These are phyloP conservation scores for Erythrophleum ivorense DNA, from an alignment of 331 rosid species.

Conservation along the genomic window DNA sequence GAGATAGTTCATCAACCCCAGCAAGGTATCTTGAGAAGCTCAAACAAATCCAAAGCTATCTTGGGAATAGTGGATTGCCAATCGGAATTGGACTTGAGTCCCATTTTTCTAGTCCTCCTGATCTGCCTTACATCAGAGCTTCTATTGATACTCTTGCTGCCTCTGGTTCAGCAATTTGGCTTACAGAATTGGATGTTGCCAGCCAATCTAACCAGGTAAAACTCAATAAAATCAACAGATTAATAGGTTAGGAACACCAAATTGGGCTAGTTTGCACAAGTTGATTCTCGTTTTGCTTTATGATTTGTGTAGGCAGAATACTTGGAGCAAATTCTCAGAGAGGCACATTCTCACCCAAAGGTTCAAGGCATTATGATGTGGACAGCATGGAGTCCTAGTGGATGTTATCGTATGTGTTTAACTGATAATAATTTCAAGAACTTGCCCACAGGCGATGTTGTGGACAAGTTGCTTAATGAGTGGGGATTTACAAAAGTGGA, in stretches of 20 bases:
- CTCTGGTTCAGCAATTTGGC: conserved; percentile 68
- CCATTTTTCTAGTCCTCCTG: conserved; percentile 65
- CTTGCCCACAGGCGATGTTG: conserved; percentile 58
- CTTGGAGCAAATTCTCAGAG: conserved; percentile 35
- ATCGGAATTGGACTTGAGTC: conserved; percentile 76
- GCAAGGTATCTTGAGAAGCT: conserved; percentile 58
- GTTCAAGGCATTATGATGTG: conserved; percentile 57
- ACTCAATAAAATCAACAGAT: background rate
- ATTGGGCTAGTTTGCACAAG: background rate
- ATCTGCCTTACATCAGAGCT: conserved; percentile 69
- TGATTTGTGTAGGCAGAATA: conserved; percentile 35
- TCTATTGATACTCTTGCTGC: conserved; percentile 69
- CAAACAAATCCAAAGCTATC: conserved; percentile 44
- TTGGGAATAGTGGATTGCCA: conserved; percentile 2
- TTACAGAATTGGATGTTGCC: conserved; percentile 75
- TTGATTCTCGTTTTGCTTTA: background rate
- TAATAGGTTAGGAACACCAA: background rate
- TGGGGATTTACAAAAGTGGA: conserved; percentile 37
- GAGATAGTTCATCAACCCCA: conserved; percentile 50
- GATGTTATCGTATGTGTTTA: conserved; percentile 40
- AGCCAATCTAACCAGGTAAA: conserved; percentile 56
- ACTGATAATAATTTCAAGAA: conserved; percentile 56
- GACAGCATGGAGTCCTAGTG: conserved; percentile 46
- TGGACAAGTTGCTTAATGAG: conserved; percentile 53
- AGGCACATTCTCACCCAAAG: conserved; percentile 54